Evolutionary conservation across 2,329 filamentous ascomycete genomes (phyloP), one percentile per base, ranked within the genome.

Genomic region (Tolypocladium inflatum): DNA sequence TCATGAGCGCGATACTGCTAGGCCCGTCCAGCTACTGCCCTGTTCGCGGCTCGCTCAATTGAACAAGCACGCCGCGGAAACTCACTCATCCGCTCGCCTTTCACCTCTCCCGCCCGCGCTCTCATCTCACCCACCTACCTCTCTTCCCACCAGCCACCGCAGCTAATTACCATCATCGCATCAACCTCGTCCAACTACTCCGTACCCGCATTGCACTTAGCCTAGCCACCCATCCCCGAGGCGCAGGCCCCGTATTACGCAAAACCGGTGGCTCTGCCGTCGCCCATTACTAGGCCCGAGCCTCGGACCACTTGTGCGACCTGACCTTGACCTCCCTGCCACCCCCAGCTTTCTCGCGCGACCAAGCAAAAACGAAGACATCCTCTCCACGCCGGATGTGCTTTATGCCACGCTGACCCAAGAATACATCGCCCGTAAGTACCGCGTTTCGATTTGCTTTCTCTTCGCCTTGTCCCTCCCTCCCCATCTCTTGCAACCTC

Each of bases 341-440:
- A 56, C 58, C 62, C 57, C 60, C 60, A 62, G 57, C 58, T 61
- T 51, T 55, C 55, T 57, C 57, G 56, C 59, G 58, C 59, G 56
- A 63, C 57, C 58, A 61, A 61, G 59, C 57, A 61, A 62, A 59
- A 56, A 54, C 54, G 55, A 59, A 57, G 51, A 61, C 58, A 58
- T 61, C 56, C 48, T 62, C 59, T 63, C 59, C 61, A 58, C 60
- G 60, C 62, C 62, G 63, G 58, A 64, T 63, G 64, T 60, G 57
- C 61, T 64, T 64, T 63, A 60, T 60, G 60, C 58, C 65, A 62
- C 63, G 52, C 59, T 66, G 63, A 68, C 59, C 63, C 64, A 60
- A 51, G 48, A 63, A 63, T 75, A 68, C 61, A 62, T 63, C 57
- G 57, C 54, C 59, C 58, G 59, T 60, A 58, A 56, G 57, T 58